Percentiles rank a stretch among this genome's conserved stretches.
Conservation (phyloP, 2,329 filamentous ascomycete genomes). For the Fusarium sp. region DNA sequence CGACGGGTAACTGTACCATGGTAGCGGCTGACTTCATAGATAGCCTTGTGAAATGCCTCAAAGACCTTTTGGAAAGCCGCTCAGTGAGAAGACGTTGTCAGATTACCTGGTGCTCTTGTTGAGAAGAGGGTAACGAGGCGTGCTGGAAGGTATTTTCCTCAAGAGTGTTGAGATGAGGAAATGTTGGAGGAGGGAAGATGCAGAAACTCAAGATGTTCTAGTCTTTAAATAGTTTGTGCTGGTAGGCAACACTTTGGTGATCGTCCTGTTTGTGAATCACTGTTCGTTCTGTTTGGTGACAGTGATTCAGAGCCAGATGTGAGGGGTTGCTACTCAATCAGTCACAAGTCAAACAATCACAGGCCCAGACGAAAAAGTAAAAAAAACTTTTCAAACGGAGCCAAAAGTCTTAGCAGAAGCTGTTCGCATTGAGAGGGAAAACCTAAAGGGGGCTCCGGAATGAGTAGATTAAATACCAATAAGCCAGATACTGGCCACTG, state of each 20-base stretch:
- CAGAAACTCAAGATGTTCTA: neutral
- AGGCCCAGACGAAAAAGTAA: neutral
- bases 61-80: neutral
- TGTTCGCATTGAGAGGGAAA: neutral
- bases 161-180: neutral
- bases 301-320: neutral
- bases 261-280: neutral
- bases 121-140: neutral
- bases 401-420: neutral
- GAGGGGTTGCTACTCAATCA: neutral
- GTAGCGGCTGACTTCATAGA: neutral
- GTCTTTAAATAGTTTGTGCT: neutral
- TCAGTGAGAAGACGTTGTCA: neutral
- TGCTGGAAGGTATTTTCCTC: neutral
- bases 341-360: neutral
- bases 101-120: neutral
- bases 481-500: neutral
- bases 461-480: neutral
- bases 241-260: neutral
- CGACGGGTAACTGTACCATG: neutral
- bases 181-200: neutral
- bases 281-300: neutral
- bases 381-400: neutral
- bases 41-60: neutral
- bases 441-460: neutral